Conservation (phyloP, 2,329 filamentous ascomycete species). For the Chaetomium globosum region DNA sequence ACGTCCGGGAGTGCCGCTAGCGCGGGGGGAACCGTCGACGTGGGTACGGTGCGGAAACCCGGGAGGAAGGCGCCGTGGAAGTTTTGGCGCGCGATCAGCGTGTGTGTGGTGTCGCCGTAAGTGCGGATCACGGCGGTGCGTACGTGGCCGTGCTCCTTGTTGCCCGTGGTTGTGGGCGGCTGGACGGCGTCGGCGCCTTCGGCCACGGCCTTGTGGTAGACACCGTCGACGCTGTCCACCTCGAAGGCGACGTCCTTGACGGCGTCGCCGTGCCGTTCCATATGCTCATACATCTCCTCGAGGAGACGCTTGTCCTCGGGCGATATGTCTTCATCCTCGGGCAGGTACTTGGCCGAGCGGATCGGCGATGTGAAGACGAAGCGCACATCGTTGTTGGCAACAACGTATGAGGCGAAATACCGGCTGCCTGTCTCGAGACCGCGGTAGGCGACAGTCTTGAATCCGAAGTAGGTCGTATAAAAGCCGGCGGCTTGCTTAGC, state of each 20-base stretch:
- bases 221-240: constrained; percentile 82
- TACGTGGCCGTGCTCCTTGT: constrained; percentile 67
- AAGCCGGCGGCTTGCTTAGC: constrained; percentile 92
- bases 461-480: constrained; percentile 86
- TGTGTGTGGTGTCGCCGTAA: constrained; percentile 95
- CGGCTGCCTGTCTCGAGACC: constrained; percentile 87
- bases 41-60: constrained; percentile 66
- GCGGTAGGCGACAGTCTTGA: constrained; percentile 77
- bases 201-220: constrained; percentile 73
- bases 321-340: constrained; percentile 62
- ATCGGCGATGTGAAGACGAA: constrained; percentile 86
- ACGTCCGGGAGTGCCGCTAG: constrained; percentile 62
- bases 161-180: constrained; percentile 56
- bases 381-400: constrained; percentile 72
- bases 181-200: constrained; percentile 65
- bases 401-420: constrained; percentile 79
- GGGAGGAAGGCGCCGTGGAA: constrained; percentile 83
- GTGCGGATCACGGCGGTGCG: constrained; percentile 80
- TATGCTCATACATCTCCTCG: constrained; percentile 75
- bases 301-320: constrained; percentile 67
- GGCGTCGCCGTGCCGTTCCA: constrained; percentile 86
- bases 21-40: constrained; percentile 38
- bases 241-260: constrained; percentile 96
- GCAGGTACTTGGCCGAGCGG: constrained; percentile 60
- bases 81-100: constrained; percentile 71